These are phyloP conservation scores for Panicum hallii DNA, from an alignment of 202 grass and related monocot species.

Conservation along the genomic window DNA sequence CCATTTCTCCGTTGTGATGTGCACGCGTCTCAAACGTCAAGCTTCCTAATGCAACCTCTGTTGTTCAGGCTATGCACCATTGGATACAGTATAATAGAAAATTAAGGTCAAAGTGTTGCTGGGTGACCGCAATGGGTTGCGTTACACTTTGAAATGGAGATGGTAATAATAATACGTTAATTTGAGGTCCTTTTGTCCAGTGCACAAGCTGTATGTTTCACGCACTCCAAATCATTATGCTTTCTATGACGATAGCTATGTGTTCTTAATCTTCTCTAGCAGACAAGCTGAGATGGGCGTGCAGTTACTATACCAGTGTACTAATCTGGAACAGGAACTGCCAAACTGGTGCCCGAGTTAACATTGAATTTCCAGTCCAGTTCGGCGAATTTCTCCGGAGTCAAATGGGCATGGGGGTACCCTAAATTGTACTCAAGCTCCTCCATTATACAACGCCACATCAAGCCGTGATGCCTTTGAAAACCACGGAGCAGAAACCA, in stretches of 20 bases:
- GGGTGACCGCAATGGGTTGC: neutral
- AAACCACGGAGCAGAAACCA: neutral
- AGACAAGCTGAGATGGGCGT: neutral
- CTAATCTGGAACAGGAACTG: neutral
- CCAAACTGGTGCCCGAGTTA: neutral
- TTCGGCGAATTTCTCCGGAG: neutral
- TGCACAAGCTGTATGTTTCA: neutral
- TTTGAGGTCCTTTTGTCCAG: neutral
- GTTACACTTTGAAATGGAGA: neutral
- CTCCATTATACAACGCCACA: neutral
- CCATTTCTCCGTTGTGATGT: too few species aligned
- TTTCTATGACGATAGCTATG: neutral
- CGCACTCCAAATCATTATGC: too few species aligned
- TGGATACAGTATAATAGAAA: neutral
- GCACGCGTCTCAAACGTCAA: too few species aligned
- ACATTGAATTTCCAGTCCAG: neutral
- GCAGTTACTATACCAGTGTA: neutral
- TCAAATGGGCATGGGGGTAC: slow-evolving; percentile 2
- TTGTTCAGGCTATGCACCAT: too few species aligned
- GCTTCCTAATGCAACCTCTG: too few species aligned
- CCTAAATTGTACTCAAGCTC: neutral
- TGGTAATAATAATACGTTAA: neutral
- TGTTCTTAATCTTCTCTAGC: neutral
- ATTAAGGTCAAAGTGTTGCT: neutral
- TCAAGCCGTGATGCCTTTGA: neutral